Conservation (phyloP, 2,329 filamentous ascomycete genomes). For the Metarhizium guizhouense region DNA sequence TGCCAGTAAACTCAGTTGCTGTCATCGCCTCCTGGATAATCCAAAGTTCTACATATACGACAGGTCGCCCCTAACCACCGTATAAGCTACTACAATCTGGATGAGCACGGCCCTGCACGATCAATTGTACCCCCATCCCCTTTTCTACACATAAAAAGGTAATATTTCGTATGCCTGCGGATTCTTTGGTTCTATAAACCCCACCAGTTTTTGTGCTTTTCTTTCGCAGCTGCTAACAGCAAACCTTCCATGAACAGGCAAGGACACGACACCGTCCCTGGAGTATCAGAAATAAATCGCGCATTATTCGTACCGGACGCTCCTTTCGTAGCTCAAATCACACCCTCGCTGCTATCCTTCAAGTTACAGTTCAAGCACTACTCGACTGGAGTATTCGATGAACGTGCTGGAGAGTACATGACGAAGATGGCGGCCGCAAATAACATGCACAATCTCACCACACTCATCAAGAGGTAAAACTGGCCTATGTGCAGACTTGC, state of each 20-base stretch:
- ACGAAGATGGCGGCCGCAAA: constrained; percentile 58
- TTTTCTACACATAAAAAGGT: neutral
- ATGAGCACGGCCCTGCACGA: neutral
- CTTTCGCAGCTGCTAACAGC: neutral
- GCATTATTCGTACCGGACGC: neutral
- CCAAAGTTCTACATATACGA: too few relatives aligned
- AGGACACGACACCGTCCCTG: neutral
- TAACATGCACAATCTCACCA: constrained; percentile 94
- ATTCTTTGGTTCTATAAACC: neutral
- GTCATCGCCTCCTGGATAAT: neutral
- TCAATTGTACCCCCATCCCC: neutral
- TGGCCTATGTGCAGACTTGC: too few relatives aligned
- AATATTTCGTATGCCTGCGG: neutral
- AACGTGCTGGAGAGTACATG: neutral
- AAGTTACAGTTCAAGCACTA: neutral
- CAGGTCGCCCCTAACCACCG: neutral
- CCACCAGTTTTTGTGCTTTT: neutral
- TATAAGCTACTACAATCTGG: neutral
- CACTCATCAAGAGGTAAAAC: constrained; percentile 87
- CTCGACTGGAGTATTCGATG: neutral
- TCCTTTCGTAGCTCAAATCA: neutral
- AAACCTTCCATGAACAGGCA: too few relatives aligned
- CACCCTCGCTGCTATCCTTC: neutral
- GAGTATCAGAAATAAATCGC: neutral
- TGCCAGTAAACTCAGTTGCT: neutral